These are phyloP conservation scores for Leccinum subrobustum DNA, from an alignment of 1,284 basidiomycete species.

Conservation along the genomic window DNA sequence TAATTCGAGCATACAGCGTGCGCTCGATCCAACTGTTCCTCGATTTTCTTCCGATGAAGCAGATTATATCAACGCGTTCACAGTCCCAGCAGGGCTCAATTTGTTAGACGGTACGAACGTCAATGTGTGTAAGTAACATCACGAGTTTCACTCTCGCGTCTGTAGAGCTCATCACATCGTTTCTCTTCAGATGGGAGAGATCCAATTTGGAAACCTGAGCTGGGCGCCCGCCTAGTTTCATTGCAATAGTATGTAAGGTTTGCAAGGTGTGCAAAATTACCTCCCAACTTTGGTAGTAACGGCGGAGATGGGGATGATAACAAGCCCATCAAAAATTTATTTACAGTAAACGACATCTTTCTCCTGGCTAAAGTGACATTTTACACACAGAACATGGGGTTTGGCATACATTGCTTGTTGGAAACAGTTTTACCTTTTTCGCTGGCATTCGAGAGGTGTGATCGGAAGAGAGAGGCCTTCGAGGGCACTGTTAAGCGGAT, in stretches of 20 bases:
- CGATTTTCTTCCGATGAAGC: neutral
- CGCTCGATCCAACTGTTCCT: neutral
- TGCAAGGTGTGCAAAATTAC: neutral
- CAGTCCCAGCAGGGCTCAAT: conserved; percentile 42
- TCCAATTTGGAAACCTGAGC: conserved; percentile 39
- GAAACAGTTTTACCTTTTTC: neutral
- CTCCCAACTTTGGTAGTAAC: neutral
- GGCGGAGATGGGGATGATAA: neutral
- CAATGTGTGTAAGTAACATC: conserved; percentile 20
- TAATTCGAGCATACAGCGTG: neutral
- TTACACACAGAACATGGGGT: neutral
- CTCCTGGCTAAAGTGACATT: neutral
- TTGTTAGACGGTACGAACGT: conserved; percentile 42
- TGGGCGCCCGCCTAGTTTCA: conserved; percentile 30
- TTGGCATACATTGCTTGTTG: neutral
- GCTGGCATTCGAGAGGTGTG: neutral
- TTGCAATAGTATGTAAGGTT: neutral
- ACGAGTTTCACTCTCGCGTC: neutral
- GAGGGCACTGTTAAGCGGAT: neutral
- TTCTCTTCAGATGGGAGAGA: conserved; percentile 40
- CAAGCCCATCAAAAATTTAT: neutral
- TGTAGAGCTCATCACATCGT: neutral
- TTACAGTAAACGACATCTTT: neutral
- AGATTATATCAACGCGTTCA: conserved; percentile 33
- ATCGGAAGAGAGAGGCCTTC: neutral